These are phyloP conservation scores for Trametes cingulata DNA, from an alignment of 768 basidiomycete species.

Conservation along the genomic window DNA sequence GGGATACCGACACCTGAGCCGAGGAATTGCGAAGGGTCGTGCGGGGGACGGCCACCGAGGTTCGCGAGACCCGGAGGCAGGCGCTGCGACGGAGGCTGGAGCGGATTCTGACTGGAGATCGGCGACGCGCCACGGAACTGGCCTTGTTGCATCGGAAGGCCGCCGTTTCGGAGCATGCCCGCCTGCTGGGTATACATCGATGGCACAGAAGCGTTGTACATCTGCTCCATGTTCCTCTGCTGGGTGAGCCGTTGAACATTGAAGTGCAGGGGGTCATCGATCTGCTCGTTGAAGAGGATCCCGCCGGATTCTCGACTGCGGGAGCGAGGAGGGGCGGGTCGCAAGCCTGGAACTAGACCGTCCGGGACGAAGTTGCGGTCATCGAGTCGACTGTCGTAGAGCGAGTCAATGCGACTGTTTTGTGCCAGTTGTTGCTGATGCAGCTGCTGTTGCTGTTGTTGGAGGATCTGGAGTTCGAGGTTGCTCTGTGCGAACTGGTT, in stretches of 20 bases:
- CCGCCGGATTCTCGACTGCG: slow-evolving; percentile 57
- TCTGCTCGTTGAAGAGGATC: slow-evolving; percentile 54
- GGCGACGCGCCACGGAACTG: slow-evolving; percentile 76
- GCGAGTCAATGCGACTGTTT: slow-evolving; percentile 58
- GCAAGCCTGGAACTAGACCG: slow-evolving; percentile 83
- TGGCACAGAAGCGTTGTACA: slow-evolving; percentile 52
- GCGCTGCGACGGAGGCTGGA: slow-evolving; percentile 49
- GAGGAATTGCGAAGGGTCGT: slow-evolving; percentile 69
- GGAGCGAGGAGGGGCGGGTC: slow-evolving; percentile 57
- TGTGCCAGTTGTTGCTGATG: slow-evolving; percentile 40
- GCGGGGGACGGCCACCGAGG: slow-evolving; percentile 78
- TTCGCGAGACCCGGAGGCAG: slow-evolving; percentile 82
- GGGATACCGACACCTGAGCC: slow-evolving; percentile 31
- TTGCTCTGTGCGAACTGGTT: slow-evolving; percentile 28
- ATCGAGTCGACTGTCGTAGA: slow-evolving; percentile 74
- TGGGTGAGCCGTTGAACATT: slow-evolving; percentile 56
- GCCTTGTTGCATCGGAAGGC: slow-evolving; percentile 55
- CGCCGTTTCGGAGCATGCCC: slow-evolving; percentile 48
- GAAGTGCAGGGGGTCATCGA: slow-evolving; percentile 64
- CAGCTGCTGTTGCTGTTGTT: slow-evolving; percentile 43
- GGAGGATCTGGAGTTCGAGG: slow-evolving; percentile 40
- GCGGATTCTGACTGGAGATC: slow-evolving; percentile 46
- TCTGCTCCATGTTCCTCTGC: slow-evolving; percentile 54
- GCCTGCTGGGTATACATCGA: slow-evolving; percentile 51
- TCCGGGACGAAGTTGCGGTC: slow-evolving; percentile 81